Evolutionary conservation across 1,284 basidiomycete species (phyloP).

Genomic region (Rhodotorula sp.): DNA sequence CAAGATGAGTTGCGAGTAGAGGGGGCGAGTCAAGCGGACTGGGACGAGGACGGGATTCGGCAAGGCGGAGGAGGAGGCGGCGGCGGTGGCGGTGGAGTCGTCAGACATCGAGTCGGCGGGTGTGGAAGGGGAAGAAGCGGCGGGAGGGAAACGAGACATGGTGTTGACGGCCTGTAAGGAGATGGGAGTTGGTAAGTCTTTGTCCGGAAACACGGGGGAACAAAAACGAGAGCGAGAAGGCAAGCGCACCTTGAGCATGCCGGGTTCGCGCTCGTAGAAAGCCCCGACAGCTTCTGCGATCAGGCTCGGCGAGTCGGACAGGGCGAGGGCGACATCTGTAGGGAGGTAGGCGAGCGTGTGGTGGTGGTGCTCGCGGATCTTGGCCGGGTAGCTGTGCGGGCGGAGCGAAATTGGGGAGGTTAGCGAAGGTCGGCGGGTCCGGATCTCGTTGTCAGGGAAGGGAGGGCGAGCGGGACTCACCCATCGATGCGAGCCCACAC

Average conservation of each 20-base stretch:
- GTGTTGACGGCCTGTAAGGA: constrained; percentile 69
- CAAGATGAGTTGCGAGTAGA: constrained; percentile 86
- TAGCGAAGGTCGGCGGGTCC: neutral
- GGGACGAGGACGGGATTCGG: constrained; percentile 50
- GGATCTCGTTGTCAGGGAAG: neutral
- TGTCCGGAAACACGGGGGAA: constrained; percentile 27
- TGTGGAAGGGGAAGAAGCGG: constrained; percentile 48
- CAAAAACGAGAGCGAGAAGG: neutral
- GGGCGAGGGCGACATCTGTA: constrained; percentile 68
- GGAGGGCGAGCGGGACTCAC: constrained; percentile 51
- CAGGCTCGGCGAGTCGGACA: constrained; percentile 65
- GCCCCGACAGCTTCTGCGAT: constrained; percentile 82
- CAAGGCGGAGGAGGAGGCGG: constrained; percentile 52
- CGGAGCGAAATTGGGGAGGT: neutral
- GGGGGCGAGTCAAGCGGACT: constrained; percentile 77
- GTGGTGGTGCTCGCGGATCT: constrained; percentile 70
- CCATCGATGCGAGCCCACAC: constrained; percentile 67
- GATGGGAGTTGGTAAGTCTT: constrained; percentile 29
- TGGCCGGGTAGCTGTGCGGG: constrained; percentile 60
- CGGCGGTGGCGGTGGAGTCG: constrained; percentile 40
- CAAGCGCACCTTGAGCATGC: constrained; percentile 72
- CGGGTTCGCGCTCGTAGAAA: constrained; percentile 88
- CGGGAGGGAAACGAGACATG: constrained; percentile 82
- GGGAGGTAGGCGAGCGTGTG: constrained; percentile 77
- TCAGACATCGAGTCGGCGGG: neutral